Evolutionary conservation across 495 filamentous ascomycete genomes (phyloP).

Genomic region (Penicillium roqueforti): DNA sequence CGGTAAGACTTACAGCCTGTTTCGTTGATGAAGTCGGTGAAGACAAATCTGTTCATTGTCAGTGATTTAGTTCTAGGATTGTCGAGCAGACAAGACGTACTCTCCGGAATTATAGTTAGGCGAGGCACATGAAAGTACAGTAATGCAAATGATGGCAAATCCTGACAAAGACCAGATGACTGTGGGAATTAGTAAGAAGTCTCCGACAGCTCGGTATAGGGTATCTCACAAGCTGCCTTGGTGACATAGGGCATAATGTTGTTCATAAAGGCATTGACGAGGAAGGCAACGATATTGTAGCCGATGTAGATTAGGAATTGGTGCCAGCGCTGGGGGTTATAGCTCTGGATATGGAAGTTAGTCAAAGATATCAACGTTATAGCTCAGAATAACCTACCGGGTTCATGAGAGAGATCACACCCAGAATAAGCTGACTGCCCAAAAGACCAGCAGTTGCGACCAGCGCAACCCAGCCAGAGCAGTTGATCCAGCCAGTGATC

Average conservation of each 20-base stretch:
- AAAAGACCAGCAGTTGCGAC: conserved; percentile 47
- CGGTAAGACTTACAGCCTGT: conserved; percentile 49
- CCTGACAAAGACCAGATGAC: conserved; percentile 65
- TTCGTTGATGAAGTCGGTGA: conserved; percentile 54
- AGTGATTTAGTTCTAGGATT: conserved; percentile 26
- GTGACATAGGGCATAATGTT: conserved; percentile 60
- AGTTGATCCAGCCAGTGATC: conserved; percentile 74
- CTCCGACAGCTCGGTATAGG: background rate
- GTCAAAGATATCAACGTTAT: too few relatives aligned
- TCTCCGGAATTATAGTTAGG: conserved; percentile 57
- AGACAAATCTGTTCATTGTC: conserved; percentile 53
- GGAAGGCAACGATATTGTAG: conserved; percentile 58
- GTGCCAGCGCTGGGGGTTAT: conserved; percentile 59
- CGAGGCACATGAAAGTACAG: conserved; percentile 57
- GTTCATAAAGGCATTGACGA: conserved; percentile 66
- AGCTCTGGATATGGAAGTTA: conserved; percentile 31
- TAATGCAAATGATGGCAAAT: conserved; percentile 65
- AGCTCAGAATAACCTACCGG: conserved; percentile 23
- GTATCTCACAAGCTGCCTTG: conserved; percentile 46
- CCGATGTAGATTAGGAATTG: conserved; percentile 70
- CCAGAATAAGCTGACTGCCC: conserved; percentile 56
- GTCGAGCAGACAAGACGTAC: conserved; percentile 38
- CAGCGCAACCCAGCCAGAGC: conserved; percentile 64
- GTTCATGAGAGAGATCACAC: conserved; percentile 56
- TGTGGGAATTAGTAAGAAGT: conserved; percentile 4